A percentile compares a stretch with the other conserved stretches of the same genome.
These are phyloP conservation scores for Ceratocystis albifundus DNA, from an alignment of 2,329 filamentous ascomycete species.

Conservation along the genomic window DNA sequence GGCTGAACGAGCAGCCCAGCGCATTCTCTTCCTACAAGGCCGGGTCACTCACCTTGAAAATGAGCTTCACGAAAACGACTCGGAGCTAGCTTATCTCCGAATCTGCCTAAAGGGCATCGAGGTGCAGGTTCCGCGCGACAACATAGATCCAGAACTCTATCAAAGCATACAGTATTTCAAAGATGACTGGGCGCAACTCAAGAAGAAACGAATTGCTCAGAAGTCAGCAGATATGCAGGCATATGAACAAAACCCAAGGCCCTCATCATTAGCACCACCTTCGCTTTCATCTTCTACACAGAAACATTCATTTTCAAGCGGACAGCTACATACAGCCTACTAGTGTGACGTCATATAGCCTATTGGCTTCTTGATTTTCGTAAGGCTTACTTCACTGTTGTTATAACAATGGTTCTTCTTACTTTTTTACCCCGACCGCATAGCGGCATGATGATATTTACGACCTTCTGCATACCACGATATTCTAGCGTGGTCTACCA, in stretches of 20 bases:
- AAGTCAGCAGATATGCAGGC: conserved; percentile 1
- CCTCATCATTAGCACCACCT: neutral
- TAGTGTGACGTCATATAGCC: neutral
- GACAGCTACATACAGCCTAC: neutral
- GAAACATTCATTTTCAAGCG: neutral
- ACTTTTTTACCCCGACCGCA: neutral
- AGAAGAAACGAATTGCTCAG: conserved; percentile 32
- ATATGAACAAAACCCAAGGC: neutral
- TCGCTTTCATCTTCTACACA: neutral
- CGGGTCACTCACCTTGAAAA: conserved; percentile 48
- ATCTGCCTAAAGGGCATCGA: conserved; percentile 53
- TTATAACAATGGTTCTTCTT: neutral
- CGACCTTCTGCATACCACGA: conserved; percentile 7
- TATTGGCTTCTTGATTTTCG: neutral
- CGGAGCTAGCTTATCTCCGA: conserved; percentile 49
- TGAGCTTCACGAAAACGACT: conserved; percentile 45
- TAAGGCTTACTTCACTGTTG: neutral
- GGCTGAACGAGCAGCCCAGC: conserved; percentile 45
- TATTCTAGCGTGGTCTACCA: neutral
- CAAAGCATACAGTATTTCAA: conserved; percentile 52
- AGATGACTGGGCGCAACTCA: conserved; percentile 44
- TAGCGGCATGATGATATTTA: conserved; percentile 7
- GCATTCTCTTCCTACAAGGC: conserved; percentile 49
- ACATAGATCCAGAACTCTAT: conserved; percentile 46
- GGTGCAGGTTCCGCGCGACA: conserved; percentile 42